These are phyloP conservation scores for Botryotinia narcissicola DNA, from an alignment of 2,329 filamentous ascomycete species.

Conservation along the genomic window DNA sequence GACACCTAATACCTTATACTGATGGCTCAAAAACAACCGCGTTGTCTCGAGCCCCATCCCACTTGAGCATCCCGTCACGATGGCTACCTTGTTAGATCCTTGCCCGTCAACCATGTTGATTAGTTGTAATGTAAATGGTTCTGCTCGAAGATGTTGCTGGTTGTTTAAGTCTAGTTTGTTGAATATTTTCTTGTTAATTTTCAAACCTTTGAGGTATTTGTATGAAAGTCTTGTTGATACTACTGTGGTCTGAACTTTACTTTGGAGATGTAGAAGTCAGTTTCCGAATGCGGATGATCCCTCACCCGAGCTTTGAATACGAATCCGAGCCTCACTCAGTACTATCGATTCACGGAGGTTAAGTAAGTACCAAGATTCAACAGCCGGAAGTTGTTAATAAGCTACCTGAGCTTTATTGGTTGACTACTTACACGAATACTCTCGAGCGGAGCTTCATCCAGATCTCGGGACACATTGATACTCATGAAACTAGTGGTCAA, in stretches of 20 bases:
- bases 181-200: not conserved
- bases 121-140: not conserved
- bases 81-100: slow-evolving; percentile 28
- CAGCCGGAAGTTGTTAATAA: not conserved
- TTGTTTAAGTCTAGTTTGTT: not conserved
- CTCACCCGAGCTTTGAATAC: not conserved
- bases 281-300: not conserved
- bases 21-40: slow-evolving; percentile 36
- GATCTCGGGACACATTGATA: not conserved
- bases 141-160: not conserved
- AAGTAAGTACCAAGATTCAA: no score
- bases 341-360: not conserved
- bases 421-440: not conserved
- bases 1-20: slow-evolving; percentile 39
- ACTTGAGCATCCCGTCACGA: slow-evolving; percentile 33
- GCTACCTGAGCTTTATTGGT: not conserved
- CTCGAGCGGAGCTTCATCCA: not conserved
- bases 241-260: not conserved
- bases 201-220: not conserved
- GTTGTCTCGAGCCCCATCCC: slow-evolving; percentile 41
- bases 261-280: not conserved
- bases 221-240: not conserved
- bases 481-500: not conserved
- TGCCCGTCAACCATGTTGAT: slow-evolving; percentile 19
- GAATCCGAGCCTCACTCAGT: not conserved